Evolutionary conservation across 805 yeast genomes (phyloP), one percentile per base, ranked within the genome.

Genomic region (Diddensiella caesifluorescens): DNA sequence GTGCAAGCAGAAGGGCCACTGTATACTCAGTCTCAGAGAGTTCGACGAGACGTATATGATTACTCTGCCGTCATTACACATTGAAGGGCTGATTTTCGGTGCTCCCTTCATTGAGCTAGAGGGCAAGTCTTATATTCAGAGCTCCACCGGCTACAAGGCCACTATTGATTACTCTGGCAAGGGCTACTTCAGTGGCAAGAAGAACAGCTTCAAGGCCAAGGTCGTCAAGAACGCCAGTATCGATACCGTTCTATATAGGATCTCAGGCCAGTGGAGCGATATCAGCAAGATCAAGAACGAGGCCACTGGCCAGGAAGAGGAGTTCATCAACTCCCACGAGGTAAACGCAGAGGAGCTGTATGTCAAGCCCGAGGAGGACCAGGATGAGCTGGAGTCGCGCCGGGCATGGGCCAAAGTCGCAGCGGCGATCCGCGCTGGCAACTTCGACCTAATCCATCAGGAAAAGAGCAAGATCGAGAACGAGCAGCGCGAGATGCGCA

Each of bases 51-150:
- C 80, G 45, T 92, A 80, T 61, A 68, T 85, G 52, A 70, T 89
- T 43, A 85, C 97, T n/a, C 72, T 90, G 52, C 98, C 98, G 15
- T 87, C 95, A 10, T 71, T 92, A 54, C 97, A 92, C 64, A 83
- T 90, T 47, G 98, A 90, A 65, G 97, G 98, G 22, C 75, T 90
- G 45, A 65, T 90, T 48, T 79, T 83, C 50, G 96, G 95, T 7
- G 73, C 95, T 2, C 98, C 98, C 22, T 90, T 82, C 62, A 95
- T 89, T 40, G 98, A 92, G 68, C 73, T 92, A 49, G 96, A 90
- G 58, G 94, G 94, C 45, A 79, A 79, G 52, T 75, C 94, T n/a
- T 78, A 70, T 56, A 86, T 92, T 59, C 94, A 84, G 64, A 71
- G 87, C 35, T 80, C 92, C 10, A 72, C 75, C 38, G 97, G 97